These are phyloP conservation scores for Russula sp. DNA, from an alignment of 768 basidiomycete species.

Conservation along the genomic window DNA sequence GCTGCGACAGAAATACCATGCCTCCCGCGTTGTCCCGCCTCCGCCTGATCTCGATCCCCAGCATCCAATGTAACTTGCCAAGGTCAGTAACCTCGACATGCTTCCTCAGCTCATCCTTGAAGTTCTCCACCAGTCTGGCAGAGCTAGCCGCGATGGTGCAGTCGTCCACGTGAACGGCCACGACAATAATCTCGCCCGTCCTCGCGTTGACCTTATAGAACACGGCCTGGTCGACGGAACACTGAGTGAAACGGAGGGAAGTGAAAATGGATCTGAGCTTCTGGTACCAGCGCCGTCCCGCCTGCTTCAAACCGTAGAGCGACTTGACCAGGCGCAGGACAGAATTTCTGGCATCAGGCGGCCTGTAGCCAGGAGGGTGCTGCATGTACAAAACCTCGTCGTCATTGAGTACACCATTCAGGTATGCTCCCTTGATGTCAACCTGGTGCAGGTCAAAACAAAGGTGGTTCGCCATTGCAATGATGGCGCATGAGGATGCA, in stretches of 20 bases:
- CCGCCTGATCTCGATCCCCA: conserved; percentile 21
- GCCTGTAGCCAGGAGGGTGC: neutral
- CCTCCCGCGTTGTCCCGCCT: neutral
- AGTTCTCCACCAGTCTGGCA: neutral
- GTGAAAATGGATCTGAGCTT: neutral
- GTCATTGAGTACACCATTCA: conserved; percentile 34
- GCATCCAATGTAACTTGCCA: neutral
- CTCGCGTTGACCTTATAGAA: too few species aligned
- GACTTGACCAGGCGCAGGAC: neutral
- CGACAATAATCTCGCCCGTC: neutral
- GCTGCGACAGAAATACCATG: conserved; percentile 29
- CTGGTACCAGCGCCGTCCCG: neutral
- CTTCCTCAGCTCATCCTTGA: conserved; percentile 30
- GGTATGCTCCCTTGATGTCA: conserved; percentile 40
- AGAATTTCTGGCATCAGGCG: neutral
- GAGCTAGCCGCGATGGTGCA: conserved; percentile 30
- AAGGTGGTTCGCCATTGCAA: conserved; percentile 35
- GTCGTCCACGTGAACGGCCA: conserved; percentile 25
- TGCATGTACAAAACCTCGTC: conserved; percentile 33
- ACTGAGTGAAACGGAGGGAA: neutral
- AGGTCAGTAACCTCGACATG: conserved; percentile 27
- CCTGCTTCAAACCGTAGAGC: neutral
- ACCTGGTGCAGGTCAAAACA: conserved; percentile 31
- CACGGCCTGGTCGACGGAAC: neutral
- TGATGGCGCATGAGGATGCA: conserved; percentile 22